phyloP scores from a whole-genome alignment of 2,329 filamentous ascomycete species.

The Elsinoe perseae region DNA sequence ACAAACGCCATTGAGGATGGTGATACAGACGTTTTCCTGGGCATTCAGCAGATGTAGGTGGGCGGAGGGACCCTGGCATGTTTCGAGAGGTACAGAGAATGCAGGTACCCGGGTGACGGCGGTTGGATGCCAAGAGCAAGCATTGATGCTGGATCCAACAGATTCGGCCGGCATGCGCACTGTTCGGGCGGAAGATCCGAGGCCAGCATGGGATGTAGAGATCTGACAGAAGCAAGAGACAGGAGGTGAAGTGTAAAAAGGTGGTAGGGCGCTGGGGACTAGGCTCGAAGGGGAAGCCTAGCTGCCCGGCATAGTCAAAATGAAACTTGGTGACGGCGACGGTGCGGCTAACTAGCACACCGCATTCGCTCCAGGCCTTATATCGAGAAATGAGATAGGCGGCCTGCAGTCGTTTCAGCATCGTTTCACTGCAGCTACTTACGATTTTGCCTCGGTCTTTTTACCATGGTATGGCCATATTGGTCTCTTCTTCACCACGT shows the following conservation, averaged over 20 bases:
- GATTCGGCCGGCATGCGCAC: not conserved
- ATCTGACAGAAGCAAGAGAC: constrained; percentile 4
- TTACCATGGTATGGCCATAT: not conserved
- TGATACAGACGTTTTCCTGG: constrained; percentile 2
- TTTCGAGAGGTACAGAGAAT: constrained; percentile 1
- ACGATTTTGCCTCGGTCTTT: constrained; percentile 5
- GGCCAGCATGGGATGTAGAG: not conserved
- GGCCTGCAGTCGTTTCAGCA: constrained; percentile 9
- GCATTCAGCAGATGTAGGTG: not conserved
- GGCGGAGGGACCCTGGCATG: not conserved
- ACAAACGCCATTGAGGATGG: constrained; percentile 9
- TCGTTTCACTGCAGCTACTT: constrained; percentile 9
- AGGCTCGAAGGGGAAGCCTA: not conserved
- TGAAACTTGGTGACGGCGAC: constrained; percentile 4
- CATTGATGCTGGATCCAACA: not conserved
- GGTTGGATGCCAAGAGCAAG: not conserved
- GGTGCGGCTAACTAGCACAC: not conserved
- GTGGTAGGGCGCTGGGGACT: not conserved
- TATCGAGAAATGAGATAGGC: constrained; percentile 6
- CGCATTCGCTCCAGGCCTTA: not conserved
- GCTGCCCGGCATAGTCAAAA: not conserved
- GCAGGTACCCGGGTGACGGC: not conserved
- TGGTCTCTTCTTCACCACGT: not conserved
- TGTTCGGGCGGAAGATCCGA: not conserved
- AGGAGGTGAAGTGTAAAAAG: not conserved